phyloP scores from a whole-genome alignment of 106 monocot genomes.

The Amphibolis antarctica region DNA sequence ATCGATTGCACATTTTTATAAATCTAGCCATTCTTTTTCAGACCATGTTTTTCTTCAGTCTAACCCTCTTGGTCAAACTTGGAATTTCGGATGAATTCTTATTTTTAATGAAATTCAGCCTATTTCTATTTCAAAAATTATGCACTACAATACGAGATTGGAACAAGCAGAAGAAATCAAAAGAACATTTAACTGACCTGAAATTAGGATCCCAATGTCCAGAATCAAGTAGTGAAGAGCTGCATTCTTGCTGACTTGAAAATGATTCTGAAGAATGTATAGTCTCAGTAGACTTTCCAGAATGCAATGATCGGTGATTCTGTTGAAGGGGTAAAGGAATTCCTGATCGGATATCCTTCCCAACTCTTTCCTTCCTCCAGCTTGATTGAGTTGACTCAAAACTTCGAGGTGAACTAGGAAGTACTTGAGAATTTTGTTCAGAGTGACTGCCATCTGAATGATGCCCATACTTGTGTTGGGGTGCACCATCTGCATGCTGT shows the following conservation, averaged over 20 bases:
- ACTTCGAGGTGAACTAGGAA: slow-evolving; percentile 36
- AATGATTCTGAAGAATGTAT: slow-evolving; percentile 18
- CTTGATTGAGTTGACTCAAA: slow-evolving; percentile 23
- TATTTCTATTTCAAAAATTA: too few species aligned
- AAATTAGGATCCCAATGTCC: slow-evolving; percentile 97
- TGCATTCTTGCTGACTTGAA: slow-evolving; percentile 39
- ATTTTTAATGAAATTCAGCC: too few species aligned
- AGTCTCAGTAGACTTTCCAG: slow-evolving; percentile 4
- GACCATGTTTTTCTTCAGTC: too few species aligned
- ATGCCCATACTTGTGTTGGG: slow-evolving; percentile 39
- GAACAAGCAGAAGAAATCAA: not conserved
- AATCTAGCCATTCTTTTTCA: too few species aligned
- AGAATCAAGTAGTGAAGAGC: slow-evolving; percentile 52
- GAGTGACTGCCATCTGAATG: slow-evolving; percentile 32
- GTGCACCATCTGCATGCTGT: slow-evolving; percentile 39
- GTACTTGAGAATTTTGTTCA: slow-evolving; percentile 32
- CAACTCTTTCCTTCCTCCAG: slow-evolving; percentile 42
- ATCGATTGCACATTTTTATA: too few species aligned
- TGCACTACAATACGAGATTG: too few species aligned
- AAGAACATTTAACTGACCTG: slow-evolving; percentile 34
- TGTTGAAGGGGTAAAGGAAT: slow-evolving; percentile 13
- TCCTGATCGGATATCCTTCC: slow-evolving; percentile 20
- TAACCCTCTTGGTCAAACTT: too few species aligned
- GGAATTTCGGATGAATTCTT: too few species aligned
- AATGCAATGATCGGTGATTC: slow-evolving; percentile 8